These are phyloP conservation scores for Iris macrosiphon DNA, from an alignment of 106 monocot genomes.

Conservation along the genomic window DNA sequence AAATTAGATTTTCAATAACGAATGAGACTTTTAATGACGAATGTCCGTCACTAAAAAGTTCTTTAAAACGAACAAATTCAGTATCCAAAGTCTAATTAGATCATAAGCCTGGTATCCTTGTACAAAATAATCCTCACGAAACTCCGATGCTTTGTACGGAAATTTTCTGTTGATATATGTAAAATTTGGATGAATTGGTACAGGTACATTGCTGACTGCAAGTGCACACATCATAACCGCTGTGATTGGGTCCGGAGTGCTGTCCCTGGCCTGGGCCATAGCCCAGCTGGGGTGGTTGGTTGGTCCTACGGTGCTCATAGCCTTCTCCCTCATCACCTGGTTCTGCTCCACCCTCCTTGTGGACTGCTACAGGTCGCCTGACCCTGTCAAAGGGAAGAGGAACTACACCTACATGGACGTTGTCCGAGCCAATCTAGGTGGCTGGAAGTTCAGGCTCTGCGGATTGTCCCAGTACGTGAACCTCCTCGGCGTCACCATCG, in stretches of 20 bases:
- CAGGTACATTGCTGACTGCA: conserved; percentile 26
- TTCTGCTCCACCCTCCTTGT: conserved; percentile 16
- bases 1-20: neutral
- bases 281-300: conserved; percentile 28
- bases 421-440: conserved; percentile 28
- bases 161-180: neutral
- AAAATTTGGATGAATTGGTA: neutral
- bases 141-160: neutral
- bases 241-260: conserved; percentile 30
- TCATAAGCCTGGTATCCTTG: too few species aligned
- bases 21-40: too few species aligned
- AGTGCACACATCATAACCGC: conserved; percentile 35
- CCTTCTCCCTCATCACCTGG: conserved; percentile 30
- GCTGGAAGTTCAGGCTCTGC: conserved; percentile 25
- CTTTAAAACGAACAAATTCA: too few species aligned
- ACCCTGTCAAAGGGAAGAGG: conserved; percentile 20
- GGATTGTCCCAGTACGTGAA: conserved; percentile 57
- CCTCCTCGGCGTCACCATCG: conserved; percentile 56
- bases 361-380: conserved; percentile 23
- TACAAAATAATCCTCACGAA: neutral
- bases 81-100: too few species aligned
- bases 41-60: too few species aligned
- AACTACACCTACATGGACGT: conserved; percentile 26
- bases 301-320: neutral
- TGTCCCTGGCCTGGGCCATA: conserved; percentile 16